Base-by-base conservation (phyloP, 129 eudicot genomes). In the Artemisia tridentata region DNA sequence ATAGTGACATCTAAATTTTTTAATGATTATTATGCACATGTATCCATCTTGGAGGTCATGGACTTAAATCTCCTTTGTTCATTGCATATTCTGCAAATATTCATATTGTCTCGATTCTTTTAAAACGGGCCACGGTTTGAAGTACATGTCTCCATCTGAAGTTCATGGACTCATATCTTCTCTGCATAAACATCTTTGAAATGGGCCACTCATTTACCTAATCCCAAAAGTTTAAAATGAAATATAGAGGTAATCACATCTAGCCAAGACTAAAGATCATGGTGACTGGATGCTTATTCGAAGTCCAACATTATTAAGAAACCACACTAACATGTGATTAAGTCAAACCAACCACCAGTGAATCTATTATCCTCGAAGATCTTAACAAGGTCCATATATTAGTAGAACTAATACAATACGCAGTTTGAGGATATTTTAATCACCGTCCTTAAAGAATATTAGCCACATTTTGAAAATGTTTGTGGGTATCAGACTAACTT, bases 11-110 rank as follows among this genome's bases (percentile, higher is more conserved):
- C 5, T 31, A 31, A 3, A 31, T 3, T 3, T 31, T 31, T 31
- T 31, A 31, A 31, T 31, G 38, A 31, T 3, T 31, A 31, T 4
- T 31, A 0, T 31, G 6, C 38, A 34, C 12, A 53, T 17, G 55
- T 11, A 69, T 53, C 64, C 65, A 54, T 69, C 65, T 34, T 69
- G 41, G 27, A 45, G 34, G 38, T 43, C 18, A 46, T 65, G 29
- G 38, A 45, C 38, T 18, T 10, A 46, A 17, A 43, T 65, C 15
- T 18, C 27, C 17, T 31, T 4, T 31, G 5, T 5, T 31, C 38
- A 31, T 31, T 4, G 38, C 38, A 31, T 31, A 3, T 31, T 4
- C 38, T 31, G 38, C 4, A 31, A 31, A 27, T 31, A 31, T 4
- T 31, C 38, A 31, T 31, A 31, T 31, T 4, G 38, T 3, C 38